A percentile compares a stretch with the other conserved stretches of the same genome.
Evolutionary conservation across 2,329 filamentous ascomycete genomes (phyloP).

Genomic region (Trichoderma aggressivum): DNA sequence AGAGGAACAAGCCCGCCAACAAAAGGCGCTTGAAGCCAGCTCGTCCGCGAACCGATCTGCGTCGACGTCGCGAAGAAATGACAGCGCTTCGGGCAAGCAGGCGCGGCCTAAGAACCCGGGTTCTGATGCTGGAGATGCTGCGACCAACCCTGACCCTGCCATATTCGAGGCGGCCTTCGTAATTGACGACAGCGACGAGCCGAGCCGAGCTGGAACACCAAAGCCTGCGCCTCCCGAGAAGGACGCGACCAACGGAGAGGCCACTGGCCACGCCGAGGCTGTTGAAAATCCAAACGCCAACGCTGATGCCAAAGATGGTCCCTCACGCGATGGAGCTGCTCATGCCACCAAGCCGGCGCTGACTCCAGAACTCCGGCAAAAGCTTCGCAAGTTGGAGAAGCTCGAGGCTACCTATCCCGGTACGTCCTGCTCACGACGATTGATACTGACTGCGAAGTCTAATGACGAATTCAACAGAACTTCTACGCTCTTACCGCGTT

Average conservation of each 20-base stretch:
- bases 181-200: conserved; percentile 76
- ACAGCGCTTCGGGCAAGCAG: conserved; percentile 30
- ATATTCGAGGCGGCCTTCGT: conserved; percentile 86
- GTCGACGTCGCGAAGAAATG: conserved; percentile 41
- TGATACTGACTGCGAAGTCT: neutral
- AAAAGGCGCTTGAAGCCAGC: conserved; percentile 49
- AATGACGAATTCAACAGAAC: conserved; percentile 50
- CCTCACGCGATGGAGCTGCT: conserved; percentile 8
- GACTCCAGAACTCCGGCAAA: conserved; percentile 69
- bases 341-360: conserved; percentile 47
- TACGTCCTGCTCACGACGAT: conserved; percentile 36
- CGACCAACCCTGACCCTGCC: conserved; percentile 69
- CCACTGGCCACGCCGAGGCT: conserved; percentile 20
- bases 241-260: conserved; percentile 24
- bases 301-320: conserved; percentile 24
- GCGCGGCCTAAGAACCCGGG: conserved; percentile 40
- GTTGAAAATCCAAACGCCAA: conserved; percentile 25
- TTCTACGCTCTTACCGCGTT: conserved; percentile 86
- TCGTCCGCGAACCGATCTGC: conserved; percentile 41
- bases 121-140: conserved; percentile 38
- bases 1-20: conserved; percentile 85
- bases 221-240: conserved; percentile 39
- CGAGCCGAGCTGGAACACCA: conserved; percentile 60
- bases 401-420: conserved; percentile 83
- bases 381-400: conserved; percentile 83